phyloP scores from a whole-genome alignment of 2,329 filamentous ascomycete genomes.

The Cladosporium austrohemisphaericum region DNA sequence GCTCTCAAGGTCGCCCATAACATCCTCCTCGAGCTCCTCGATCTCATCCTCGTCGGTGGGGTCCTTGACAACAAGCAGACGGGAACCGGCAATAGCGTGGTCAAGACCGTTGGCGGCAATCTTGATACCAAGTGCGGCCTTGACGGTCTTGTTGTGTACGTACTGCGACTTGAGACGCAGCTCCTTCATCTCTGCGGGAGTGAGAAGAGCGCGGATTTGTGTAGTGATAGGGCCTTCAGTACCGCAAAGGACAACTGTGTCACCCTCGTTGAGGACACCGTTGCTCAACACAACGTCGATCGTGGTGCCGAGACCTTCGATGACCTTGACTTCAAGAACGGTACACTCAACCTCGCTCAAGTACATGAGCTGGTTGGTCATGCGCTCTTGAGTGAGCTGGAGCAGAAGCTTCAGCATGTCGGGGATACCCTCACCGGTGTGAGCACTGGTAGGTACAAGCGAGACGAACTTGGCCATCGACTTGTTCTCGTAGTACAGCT shows the following conservation, averaged over 20 bases:
- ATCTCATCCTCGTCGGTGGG: slow-evolving; percentile 74
- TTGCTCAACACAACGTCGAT: slow-evolving; percentile 97
- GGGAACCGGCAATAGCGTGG: slow-evolving; percentile 91
- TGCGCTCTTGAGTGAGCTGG: slow-evolving; percentile 89
- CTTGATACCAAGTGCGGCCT: slow-evolving; percentile 97
- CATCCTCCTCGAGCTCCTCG: slow-evolving; percentile 92
- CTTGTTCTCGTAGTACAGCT: slow-evolving; percentile 97
- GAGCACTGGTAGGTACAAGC: slow-evolving; percentile 93
- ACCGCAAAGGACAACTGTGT: slow-evolving; percentile 91
- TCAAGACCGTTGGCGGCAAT: slow-evolving; percentile 95
- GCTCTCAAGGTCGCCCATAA: slow-evolving; percentile 89
- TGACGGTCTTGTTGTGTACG: slow-evolving; percentile 99
- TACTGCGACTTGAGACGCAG: slow-evolving; percentile 92
- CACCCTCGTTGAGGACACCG: slow-evolving; percentile 89
- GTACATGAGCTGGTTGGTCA: slow-evolving; percentile 97
- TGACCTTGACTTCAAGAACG: slow-evolving; percentile 97
- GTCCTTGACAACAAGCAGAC: slow-evolving; percentile 87
- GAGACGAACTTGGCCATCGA: slow-evolving; percentile 92
- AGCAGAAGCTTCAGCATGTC: slow-evolving; percentile 97
- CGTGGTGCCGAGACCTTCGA: slow-evolving; percentile 97
- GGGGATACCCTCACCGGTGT: slow-evolving; percentile 98
- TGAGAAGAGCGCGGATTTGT: slow-evolving; percentile 90
- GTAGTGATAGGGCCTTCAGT: slow-evolving; percentile 94
- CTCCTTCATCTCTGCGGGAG: slow-evolving; percentile 88
- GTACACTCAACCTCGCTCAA: slow-evolving; percentile 96